Evolutionary conservation across 257 asterid genomes (phyloP).

Genomic region (Capsicum pubescens): DNA sequence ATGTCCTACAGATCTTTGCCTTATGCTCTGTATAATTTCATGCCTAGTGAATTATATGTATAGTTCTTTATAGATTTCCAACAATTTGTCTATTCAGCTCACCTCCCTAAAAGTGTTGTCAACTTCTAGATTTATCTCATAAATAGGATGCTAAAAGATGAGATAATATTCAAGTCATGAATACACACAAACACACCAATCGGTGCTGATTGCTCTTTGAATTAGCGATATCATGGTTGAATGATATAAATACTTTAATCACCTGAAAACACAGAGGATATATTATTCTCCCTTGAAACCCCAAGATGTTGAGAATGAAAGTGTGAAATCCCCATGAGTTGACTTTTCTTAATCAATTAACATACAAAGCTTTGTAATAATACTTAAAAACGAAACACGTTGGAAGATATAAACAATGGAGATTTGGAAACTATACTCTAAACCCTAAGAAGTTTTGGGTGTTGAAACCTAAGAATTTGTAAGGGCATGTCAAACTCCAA

Average conservation of each 20-base stretch:
- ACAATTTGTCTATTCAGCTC: not conserved
- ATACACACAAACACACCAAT: not conserved
- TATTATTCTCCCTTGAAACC: conserved; percentile 2
- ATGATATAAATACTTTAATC: not conserved
- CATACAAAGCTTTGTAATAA: conserved; percentile 1
- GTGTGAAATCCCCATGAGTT: not conserved
- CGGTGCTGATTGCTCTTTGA: not conserved
- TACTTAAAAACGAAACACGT: not conserved
- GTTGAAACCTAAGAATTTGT: conserved; percentile 8
- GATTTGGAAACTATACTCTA: not conserved
- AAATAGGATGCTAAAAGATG: not conserved
- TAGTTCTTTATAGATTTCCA: not conserved
- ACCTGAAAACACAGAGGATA: not conserved
- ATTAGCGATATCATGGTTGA: conserved; percentile 19
- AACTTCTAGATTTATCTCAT: not conserved
- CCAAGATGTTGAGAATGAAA: not conserved
- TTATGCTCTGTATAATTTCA: not conserved
- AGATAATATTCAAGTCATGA: not conserved
- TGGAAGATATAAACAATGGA: not conserved
- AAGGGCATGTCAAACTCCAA: not conserved
- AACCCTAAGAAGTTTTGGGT: not conserved
- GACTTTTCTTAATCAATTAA: not conserved
- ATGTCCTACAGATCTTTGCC: not conserved
- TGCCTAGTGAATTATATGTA: not conserved
- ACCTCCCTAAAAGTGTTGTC: not conserved